Percentiles rank a stretch among this genome's conserved stretches.
phyloP scores from a whole-genome alignment of 202 grass and related monocot genomes.

The Panicum hallii region DNA sequence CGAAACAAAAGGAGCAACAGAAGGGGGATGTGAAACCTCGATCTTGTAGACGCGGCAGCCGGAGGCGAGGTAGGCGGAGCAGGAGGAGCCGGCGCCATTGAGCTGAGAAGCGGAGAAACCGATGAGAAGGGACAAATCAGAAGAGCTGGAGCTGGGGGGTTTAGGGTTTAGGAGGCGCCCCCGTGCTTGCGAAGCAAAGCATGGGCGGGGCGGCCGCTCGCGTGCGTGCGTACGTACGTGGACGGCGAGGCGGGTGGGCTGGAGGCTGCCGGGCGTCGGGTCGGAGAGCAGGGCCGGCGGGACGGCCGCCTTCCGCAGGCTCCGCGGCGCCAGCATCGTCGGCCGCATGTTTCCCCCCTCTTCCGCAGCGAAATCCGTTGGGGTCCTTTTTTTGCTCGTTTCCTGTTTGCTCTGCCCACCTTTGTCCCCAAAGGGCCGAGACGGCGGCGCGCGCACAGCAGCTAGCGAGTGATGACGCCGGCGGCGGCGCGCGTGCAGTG shows the following conservation, averaged over 20 bases:
- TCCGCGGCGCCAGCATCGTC: conserved; percentile 63
- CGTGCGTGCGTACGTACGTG: conserved; percentile 48
- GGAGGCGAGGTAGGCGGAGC: conserved; percentile 79
- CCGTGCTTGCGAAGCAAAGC: not conserved
- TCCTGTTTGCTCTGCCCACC: not conserved
- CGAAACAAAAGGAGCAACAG: not conserved
- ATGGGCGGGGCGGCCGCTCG: conserved; percentile 12
- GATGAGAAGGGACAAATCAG: not conserved
- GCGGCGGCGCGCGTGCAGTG: too few relatives aligned
- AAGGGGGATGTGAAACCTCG: conserved; percentile 52
- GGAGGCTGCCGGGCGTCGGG: conserved; percentile 73
- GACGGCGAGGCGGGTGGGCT: conserved; percentile 81
- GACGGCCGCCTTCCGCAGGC: conserved; percentile 77
- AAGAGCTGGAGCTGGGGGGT: conserved; percentile 19
- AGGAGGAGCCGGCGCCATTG: conserved; percentile 59
- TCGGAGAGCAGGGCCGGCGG: conserved; percentile 66
- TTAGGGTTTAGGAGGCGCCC: conserved; percentile 48
- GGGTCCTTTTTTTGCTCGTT: not conserved
- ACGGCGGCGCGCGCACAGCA: too few relatives aligned
- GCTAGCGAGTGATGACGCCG: too few relatives aligned
- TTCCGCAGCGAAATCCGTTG: not conserved
- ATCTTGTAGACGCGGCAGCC: conserved; percentile 86
- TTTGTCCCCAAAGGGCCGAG: too few relatives aligned
- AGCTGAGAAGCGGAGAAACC: conserved; percentile 43
- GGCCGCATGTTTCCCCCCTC: not conserved